Conservation (phyloP, 768 basidiomycete species). For the Mycena latifolia region DNA sequence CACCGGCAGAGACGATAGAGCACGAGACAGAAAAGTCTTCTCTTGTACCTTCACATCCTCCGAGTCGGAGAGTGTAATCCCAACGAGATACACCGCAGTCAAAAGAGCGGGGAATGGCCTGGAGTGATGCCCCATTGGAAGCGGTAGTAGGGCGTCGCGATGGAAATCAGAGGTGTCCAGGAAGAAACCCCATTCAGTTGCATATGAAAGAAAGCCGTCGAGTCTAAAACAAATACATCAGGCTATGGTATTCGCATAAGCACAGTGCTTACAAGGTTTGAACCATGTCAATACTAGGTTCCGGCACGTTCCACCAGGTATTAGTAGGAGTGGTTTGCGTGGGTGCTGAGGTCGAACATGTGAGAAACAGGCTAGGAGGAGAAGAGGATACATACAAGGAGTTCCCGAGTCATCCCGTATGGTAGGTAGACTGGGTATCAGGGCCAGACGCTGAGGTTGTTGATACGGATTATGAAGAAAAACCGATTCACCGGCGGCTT, state of each 20-base stretch:
- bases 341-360: neutral
- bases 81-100: constrained; percentile 43
- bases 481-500: constrained; percentile 24
- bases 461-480: constrained; percentile 43
- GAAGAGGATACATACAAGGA: neutral
- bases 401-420: neutral
- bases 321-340: neutral
- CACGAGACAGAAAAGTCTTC: constrained; percentile 46
- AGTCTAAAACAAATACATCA: too few species aligned
- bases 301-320: constrained; percentile 13
- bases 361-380: neutral
- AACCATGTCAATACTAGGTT: constrained; percentile 1
- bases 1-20: constrained; percentile 40
- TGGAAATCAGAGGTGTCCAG: constrained; percentile 55
- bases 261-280: constrained; percentile 12
- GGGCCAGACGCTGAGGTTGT: neutral
- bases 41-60: constrained; percentile 16
- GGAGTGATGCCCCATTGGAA: constrained; percentile 39
- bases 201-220: constrained; percentile 49
- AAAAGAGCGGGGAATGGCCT: constrained; percentile 40
- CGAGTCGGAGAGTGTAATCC: constrained; percentile 8
- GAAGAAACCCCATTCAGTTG: constrained; percentile 59
- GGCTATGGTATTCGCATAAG: neutral
- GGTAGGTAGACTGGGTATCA: neutral
- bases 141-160: constrained; percentile 37